Evolutionary conservation across 768 basidiomycete genomes (phyloP).

Genomic region (Paxillus involutus): DNA sequence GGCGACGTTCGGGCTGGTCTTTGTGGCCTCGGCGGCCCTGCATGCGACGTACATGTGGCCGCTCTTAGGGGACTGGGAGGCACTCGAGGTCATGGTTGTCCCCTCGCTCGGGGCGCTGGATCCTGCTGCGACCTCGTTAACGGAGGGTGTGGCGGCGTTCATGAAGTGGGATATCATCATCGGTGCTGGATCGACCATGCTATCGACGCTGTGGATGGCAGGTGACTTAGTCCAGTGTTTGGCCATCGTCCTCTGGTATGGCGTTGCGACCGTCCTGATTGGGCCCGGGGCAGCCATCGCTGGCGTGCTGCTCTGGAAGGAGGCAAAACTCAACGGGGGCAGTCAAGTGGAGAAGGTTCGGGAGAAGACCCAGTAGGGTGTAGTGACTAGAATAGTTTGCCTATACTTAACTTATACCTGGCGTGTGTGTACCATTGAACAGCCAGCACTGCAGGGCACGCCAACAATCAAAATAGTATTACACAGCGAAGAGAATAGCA

Average conservation of each 20-base stretch:
- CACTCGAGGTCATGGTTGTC: slow-evolving; percentile 12
- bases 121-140: not conserved
- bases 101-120: slow-evolving; percentile 7
- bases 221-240: slow-evolving; percentile 30
- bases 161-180: slow-evolving; percentile 54
- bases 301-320: slow-evolving; percentile 50
- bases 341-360: not conserved
- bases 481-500: slow-evolving; percentile 5
- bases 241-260: slow-evolving; percentile 42
- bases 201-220: slow-evolving; percentile 52
- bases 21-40: slow-evolving; percentile 22
- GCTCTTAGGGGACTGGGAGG: not conserved
- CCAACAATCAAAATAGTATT: slow-evolving; percentile 3
- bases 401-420: too few relatives aligned
- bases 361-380: slow-evolving; percentile 1
- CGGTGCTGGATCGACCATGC: slow-evolving; percentile 36
- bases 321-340: slow-evolving; percentile 31
- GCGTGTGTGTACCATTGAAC: not conserved
- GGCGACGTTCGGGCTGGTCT: slow-evolving; percentile 12
- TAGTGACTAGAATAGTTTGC: not conserved
- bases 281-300: slow-evolving; percentile 55
- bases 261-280: slow-evolving; percentile 38
- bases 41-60: slow-evolving; percentile 27
- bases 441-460: not conserved
- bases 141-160: slow-evolving; percentile 33